phyloP scores from a whole-genome alignment of 2,329 filamentous ascomycete genomes.

The Alternaria gaisen region DNA sequence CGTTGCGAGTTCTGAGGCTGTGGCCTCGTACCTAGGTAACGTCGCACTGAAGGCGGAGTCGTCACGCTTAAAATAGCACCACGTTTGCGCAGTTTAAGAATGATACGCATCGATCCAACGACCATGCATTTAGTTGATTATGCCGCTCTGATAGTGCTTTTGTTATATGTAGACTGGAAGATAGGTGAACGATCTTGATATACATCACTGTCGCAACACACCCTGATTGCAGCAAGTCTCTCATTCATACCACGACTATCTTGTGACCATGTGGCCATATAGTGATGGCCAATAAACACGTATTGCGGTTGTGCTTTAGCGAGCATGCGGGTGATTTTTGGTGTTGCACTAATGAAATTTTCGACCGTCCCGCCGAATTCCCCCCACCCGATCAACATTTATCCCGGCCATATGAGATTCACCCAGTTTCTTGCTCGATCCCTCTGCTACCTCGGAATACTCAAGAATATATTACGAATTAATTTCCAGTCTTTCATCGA shows the following conservation, averaged over 20 bases:
- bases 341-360: conserved; percentile 4
- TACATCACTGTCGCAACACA: not conserved
- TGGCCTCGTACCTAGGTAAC: not conserved
- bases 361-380: not conserved
- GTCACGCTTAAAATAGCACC: not conserved
- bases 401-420: not conserved
- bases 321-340: not conserved
- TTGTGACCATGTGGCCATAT: not conserved
- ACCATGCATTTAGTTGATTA: not conserved
- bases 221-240: not conserved
- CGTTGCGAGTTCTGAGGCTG: not conserved
- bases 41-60: not conserved
- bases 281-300: not conserved
- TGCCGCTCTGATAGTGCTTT: not conserved
- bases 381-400: not conserved
- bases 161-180: not conserved
- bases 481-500: conserved; percentile 10
- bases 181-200: not conserved
- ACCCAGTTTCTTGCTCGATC: not conserved
- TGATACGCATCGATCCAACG: not conserved
- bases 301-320: not conserved
- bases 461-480: no score
- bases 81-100: not conserved
- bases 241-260: no score
- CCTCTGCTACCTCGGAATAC: no score